Percentiles rank a stretch among this genome's conserved stretches.
phyloP scores from a whole-genome alignment of 148 eudicot species.

The Cornus florida region DNA sequence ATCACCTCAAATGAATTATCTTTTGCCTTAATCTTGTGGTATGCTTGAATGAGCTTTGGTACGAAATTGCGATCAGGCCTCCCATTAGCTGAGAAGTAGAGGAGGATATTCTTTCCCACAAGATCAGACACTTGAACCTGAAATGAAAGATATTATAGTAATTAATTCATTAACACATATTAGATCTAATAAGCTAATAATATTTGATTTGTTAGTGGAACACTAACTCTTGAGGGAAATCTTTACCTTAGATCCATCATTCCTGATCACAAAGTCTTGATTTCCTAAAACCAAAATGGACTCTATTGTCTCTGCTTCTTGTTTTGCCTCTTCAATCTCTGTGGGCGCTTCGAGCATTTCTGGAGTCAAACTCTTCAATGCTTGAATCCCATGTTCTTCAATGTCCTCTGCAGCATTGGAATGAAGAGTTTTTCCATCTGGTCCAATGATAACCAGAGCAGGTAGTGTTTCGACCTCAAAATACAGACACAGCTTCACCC shows the following conservation, averaged over 20 bases:
- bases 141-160: not conserved
- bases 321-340: conserved; percentile 48
- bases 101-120: conserved; percentile 53
- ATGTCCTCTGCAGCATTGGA: conserved; percentile 48
- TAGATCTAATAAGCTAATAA: too few species aligned
- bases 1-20: conserved; percentile 47
- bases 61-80: conserved; percentile 60
- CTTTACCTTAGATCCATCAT: conserved; percentile 57
- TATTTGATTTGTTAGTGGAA: not conserved
- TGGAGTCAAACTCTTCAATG: conserved; percentile 24
- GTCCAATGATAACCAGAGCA: conserved; percentile 55
- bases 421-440: conserved; percentile 66
- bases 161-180: too few species aligned
- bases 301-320: conserved; percentile 63
- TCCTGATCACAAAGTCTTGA: conserved; percentile 59
- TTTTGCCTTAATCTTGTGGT: conserved; percentile 55
- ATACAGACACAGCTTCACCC: conserved; percentile 51
- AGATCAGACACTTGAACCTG: conserved; percentile 59
- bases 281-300: conserved; percentile 63
- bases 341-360: conserved; percentile 62
- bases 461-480: conserved; percentile 60
- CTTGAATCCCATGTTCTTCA: conserved; percentile 52
- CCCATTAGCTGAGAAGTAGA: conserved; percentile 69
- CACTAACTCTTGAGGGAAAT: not conserved
- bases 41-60: conserved; percentile 45